These are phyloP conservation scores for Gomphus bonarii DNA, from an alignment of 1,284 basidiomycete species.

Conservation along the genomic window DNA sequence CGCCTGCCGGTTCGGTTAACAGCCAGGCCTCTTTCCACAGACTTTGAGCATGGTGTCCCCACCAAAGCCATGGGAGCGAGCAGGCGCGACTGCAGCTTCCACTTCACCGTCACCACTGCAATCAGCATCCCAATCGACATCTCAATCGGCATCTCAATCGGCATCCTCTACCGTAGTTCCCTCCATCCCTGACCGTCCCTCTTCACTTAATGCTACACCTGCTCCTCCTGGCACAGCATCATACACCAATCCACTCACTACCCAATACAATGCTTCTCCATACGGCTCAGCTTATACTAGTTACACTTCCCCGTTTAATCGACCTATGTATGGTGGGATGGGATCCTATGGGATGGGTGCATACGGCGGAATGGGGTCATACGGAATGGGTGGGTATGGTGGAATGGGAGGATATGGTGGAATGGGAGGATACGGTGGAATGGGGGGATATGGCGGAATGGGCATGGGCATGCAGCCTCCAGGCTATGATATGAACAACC, in stretches of 20 bases:
- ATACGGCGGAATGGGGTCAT: constrained; percentile 35
- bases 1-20: not conserved
- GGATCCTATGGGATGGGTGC: constrained; percentile 30
- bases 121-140: too few relatives aligned
- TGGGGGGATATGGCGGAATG: constrained; percentile 26
- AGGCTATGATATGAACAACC: constrained; percentile 26
- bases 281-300: constrained; percentile 29
- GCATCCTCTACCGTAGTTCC: constrained; percentile 21
- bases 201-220: constrained; percentile 27
- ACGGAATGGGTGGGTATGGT: constrained; percentile 25
- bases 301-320: constrained; percentile 35
- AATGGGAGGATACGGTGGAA: constrained; percentile 37
- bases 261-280: constrained; percentile 16
- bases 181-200: constrained; percentile 36
- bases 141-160: constrained; percentile 18
- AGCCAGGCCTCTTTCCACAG: not conserved
- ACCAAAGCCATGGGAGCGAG: constrained; percentile 78
- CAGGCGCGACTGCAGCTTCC: constrained; percentile 25
- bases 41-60: constrained; percentile 60
- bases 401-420: constrained; percentile 27
- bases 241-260: constrained; percentile 11
- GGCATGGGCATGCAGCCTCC: constrained; percentile 27
- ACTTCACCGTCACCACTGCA: constrained; percentile 20
- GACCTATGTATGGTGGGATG: constrained; percentile 39
- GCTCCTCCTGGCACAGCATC: constrained; percentile 21